Evolutionary conservation across 306 rosid genomes (phyloP).

Genomic region (Inga leiocalycina): DNA sequence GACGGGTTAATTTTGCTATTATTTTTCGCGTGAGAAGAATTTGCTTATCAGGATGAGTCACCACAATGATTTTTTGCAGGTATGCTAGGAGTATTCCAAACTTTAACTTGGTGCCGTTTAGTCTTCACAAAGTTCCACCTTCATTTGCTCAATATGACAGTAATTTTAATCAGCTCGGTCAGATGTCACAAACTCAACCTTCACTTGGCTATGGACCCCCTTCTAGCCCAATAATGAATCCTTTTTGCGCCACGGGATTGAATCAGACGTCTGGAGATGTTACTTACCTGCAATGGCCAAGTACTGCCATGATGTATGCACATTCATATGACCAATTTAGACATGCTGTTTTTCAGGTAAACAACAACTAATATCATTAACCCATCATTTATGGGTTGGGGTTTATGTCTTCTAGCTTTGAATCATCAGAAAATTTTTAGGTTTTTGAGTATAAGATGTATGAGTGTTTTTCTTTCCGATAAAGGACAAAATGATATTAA

Average conservation of each 20-base stretch:
- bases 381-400: conserved; percentile 11
- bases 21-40: not conserved
- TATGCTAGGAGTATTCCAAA: conserved; percentile 73
- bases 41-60: conserved; percentile 21
- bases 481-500: too few species aligned
- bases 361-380: not conserved
- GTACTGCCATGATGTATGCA: conserved; percentile 88
- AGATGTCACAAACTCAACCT: conserved; percentile 64
- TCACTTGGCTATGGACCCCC: conserved; percentile 61
- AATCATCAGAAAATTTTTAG: not conserved
- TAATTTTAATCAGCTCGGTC: conserved; percentile 63
- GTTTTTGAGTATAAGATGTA: not conserved
- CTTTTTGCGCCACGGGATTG: conserved; percentile 55
- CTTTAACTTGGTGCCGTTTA: conserved; percentile 69
- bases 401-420: conserved; percentile 12
- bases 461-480: not conserved
- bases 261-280: conserved; percentile 66
- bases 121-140: conserved; percentile 68
- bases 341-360: conserved; percentile 83
- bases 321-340: conserved; percentile 82
- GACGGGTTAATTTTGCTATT: not conserved
- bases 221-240: conserved; percentile 53
- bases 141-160: conserved; percentile 75
- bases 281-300: conserved; percentile 81
- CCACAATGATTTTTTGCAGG: conserved; percentile 45